Evolutionary conservation across 352 stramenopile genomes (phyloP).

Genomic region (Globisporangium barbulae): DNA sequence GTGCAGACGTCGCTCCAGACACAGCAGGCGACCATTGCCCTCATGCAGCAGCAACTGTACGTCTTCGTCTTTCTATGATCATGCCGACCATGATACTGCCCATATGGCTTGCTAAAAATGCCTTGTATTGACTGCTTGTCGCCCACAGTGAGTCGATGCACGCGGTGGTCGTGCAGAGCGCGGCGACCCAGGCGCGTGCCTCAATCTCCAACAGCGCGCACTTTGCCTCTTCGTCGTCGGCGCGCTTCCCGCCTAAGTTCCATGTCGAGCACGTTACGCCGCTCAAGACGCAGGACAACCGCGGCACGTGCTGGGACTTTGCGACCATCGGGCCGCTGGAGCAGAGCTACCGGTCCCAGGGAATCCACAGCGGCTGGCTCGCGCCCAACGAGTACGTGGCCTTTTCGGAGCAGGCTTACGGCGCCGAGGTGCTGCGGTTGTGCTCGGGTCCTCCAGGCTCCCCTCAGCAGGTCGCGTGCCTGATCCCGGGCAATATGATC

Average conservation of each 20-base stretch:
- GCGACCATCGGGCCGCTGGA: conserved; percentile 60
- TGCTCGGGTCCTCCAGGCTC: conserved; percentile 44
- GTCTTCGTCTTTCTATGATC: background rate
- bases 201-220: conserved; percentile 23
- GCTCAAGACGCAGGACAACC: conserved; percentile 67
- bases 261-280: conserved; percentile 49
- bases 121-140: background rate
- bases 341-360: conserved; percentile 62
- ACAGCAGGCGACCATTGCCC: conserved; percentile 31
- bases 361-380: conserved; percentile 50
- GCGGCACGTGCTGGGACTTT: conserved; percentile 72
- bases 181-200: conserved; percentile 5
- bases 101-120: background rate
- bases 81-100: background rate
- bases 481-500: conserved; percentile 57
- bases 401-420: conserved; percentile 64
- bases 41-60: conserved; percentile 56
- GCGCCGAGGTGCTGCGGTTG: conserved; percentile 53
- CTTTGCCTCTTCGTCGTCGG: conserved; percentile 10
- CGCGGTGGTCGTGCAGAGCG: conserved; percentile 24
- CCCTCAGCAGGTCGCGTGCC: conserved; percentile 54
- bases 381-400: conserved; percentile 48
- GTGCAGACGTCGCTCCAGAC: conserved; percentile 37
- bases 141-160: conserved; percentile 46
- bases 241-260: conserved; percentile 49